These are phyloP conservation scores for Tinospora cordifolia DNA, from an alignment of 164 flowering plant species.

Conservation along the genomic window DNA sequence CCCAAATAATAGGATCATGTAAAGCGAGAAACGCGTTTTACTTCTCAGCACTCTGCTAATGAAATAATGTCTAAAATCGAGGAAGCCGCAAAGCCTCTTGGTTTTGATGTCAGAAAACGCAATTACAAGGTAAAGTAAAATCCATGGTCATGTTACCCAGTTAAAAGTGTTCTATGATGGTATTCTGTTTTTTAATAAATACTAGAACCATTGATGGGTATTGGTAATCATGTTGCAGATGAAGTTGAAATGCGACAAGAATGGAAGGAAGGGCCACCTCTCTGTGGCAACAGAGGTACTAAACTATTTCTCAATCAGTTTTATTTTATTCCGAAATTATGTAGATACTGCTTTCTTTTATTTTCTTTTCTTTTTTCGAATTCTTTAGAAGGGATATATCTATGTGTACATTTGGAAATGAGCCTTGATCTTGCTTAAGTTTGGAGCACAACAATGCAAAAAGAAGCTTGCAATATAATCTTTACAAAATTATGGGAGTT, in stretches of 20 bases:
- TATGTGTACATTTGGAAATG: background rate
- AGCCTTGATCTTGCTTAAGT: background rate
- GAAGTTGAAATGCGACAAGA: constrained; percentile 75
- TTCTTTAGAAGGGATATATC: background rate
- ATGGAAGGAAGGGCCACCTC: constrained; percentile 86
- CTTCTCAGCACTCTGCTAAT: constrained; percentile 71
- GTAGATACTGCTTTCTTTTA: background rate
- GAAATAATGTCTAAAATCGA: constrained; percentile 84
- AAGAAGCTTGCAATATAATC: background rate
- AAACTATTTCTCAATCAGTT: background rate
- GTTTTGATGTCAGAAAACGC: constrained; percentile 71
- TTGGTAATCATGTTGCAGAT: constrained; percentile 39
- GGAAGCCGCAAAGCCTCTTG: constrained; percentile 93
- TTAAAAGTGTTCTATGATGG: background rate
- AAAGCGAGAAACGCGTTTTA: constrained; percentile 76
- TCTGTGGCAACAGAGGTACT: constrained; percentile 89
- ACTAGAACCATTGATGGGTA: background rate
- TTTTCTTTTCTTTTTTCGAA: too few relatives aligned
- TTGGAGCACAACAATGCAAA: background rate
- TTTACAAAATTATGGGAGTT: too few relatives aligned
- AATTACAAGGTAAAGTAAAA: constrained; percentile 70
- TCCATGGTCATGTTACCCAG: background rate
- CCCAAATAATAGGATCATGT: constrained; percentile 43
- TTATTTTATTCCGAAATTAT: background rate
- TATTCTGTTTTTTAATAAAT: background rate